Conservation (phyloP, 2,329 filamentous ascomycete genomes). For the Beauveria bassiana region DNA sequence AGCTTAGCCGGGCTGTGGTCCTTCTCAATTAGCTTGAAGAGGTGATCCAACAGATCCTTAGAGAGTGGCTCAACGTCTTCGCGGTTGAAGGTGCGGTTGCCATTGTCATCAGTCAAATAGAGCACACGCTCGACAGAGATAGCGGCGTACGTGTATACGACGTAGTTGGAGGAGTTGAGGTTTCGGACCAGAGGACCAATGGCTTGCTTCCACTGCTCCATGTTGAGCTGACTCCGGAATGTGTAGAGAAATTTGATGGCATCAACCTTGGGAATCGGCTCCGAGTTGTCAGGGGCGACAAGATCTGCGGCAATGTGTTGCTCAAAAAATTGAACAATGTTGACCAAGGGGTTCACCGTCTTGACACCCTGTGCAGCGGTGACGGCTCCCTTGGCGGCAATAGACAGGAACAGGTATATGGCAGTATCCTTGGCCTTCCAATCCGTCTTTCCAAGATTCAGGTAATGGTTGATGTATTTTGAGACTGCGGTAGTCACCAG, state of each 20-base stretch:
- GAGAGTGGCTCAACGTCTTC: constrained; percentile 72
- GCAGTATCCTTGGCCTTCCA: constrained; percentile 99
- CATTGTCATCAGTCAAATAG: constrained; percentile 68
- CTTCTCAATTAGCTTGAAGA: constrained; percentile 86
- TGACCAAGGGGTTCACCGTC: constrained; percentile 77
- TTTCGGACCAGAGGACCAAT: constrained; percentile 89
- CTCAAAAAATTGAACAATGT: constrained; percentile 93
- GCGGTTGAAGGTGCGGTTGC: constrained; percentile 71
- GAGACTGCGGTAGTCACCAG: constrained; percentile 82
- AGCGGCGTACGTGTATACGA: constrained; percentile 94
- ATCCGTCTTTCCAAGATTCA: constrained; percentile 70
- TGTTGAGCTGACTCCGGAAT: constrained; percentile 90
- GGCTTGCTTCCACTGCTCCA: constrained; percentile 83
- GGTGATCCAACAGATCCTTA: constrained; percentile 78
- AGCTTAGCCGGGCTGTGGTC: constrained; percentile 82
- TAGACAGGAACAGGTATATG: constrained; percentile 91
- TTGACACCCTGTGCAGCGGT: constrained; percentile 87
- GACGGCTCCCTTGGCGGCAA: constrained; percentile 83
- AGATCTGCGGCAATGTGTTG: constrained; percentile 87
- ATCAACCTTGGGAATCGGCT: constrained; percentile 90
- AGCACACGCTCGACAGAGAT: constrained; percentile 93
- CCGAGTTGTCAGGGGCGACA: constrained; percentile 56
- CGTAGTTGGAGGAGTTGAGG: constrained; percentile 82
- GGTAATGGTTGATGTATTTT: constrained; percentile 78
- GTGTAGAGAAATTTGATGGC: constrained; percentile 97